Conservation (phyloP, 1,284 basidiomycete genomes). For the Coniferiporia weirii region DNA sequence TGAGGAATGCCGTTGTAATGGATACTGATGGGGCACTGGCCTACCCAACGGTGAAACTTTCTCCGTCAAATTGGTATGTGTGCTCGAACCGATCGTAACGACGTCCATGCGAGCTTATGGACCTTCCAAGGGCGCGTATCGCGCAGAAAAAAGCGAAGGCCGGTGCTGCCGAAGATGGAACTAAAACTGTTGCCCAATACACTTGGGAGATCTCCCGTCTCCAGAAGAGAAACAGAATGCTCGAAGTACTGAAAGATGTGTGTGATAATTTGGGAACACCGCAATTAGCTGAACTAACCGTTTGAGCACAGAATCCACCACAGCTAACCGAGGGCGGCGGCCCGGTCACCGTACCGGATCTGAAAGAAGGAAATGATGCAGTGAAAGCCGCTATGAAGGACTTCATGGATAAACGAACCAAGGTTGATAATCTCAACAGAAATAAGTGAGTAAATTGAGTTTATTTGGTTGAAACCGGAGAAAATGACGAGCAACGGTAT, state of each 20-base stretch:
- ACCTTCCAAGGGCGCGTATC: background rate
- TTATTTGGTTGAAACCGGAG: background rate
- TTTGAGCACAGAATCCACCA: background rate
- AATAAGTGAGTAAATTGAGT: background rate
- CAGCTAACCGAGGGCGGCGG: background rate
- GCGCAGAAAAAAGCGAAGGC: background rate
- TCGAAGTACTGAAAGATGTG: background rate
- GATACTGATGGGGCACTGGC: background rate
- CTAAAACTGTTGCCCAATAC: background rate
- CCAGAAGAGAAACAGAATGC: constrained; percentile 1
- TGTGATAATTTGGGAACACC: background rate
- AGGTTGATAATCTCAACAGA: background rate
- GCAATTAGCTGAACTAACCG: background rate
- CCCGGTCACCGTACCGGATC: background rate
- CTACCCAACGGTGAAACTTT: background rate
- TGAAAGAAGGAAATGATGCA: background rate
- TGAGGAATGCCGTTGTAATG: background rate
- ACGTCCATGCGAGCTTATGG: background rate
- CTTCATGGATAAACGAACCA: background rate
- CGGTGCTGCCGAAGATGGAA: background rate
- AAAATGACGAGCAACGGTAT: background rate
- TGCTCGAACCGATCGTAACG: background rate
- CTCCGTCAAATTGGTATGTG: background rate
- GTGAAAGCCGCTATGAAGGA: background rate
- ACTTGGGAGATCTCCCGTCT: constrained; percentile 1